A percentile compares a stretch with the other conserved stretches of the same genome.
Conservation (phyloP, 208 protist species). For the Leishmania aethiopica region DNA sequence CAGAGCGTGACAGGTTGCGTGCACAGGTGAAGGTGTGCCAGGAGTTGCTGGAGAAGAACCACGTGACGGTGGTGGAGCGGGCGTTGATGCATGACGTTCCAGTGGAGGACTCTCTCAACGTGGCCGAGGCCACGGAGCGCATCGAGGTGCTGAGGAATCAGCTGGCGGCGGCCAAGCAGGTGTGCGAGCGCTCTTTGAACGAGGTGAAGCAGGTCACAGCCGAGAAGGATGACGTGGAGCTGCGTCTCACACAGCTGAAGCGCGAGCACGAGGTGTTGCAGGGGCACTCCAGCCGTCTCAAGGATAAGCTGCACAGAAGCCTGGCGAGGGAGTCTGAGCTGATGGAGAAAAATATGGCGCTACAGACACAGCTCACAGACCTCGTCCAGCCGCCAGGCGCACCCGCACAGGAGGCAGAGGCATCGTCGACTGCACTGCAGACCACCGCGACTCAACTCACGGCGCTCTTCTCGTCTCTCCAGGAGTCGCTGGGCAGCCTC, state of each 20-base stretch:
- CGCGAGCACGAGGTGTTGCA: constrained; percentile 37
- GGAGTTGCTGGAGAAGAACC: constrained; percentile 75
- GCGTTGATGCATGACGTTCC: constrained; percentile 73
- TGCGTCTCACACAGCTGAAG: constrained; percentile 21
- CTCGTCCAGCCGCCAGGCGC: constrained; percentile 11
- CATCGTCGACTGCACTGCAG: not conserved
- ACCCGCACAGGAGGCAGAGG: not conserved
- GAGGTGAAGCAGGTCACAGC: constrained; percentile 25
- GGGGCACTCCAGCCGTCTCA: constrained; percentile 41
- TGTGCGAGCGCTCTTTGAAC: constrained; percentile 29
- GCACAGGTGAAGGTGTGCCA: constrained; percentile 44
- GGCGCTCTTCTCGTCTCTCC: constrained; percentile 6
- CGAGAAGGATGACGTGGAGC: constrained; percentile 30
- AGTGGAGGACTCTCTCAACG: constrained; percentile 67
- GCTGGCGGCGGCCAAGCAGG: constrained; percentile 47
- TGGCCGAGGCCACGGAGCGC: constrained; percentile 68
- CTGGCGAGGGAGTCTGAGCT: constrained; percentile 46
- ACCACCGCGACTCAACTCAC: not conserved
- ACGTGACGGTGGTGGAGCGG: constrained; percentile 70
- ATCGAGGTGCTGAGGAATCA: constrained; percentile 59
- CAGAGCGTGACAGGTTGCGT: constrained; percentile 47
- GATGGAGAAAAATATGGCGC: constrained; percentile 37
- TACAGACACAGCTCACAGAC: constrained; percentile 47
- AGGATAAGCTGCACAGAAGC: constrained; percentile 39
- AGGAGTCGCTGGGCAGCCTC: constrained; percentile 7